These are phyloP conservation scores for Xylariaceae sp. DNA, from an alignment of 2,329 filamentous ascomycete species.

Conservation along the genomic window DNA sequence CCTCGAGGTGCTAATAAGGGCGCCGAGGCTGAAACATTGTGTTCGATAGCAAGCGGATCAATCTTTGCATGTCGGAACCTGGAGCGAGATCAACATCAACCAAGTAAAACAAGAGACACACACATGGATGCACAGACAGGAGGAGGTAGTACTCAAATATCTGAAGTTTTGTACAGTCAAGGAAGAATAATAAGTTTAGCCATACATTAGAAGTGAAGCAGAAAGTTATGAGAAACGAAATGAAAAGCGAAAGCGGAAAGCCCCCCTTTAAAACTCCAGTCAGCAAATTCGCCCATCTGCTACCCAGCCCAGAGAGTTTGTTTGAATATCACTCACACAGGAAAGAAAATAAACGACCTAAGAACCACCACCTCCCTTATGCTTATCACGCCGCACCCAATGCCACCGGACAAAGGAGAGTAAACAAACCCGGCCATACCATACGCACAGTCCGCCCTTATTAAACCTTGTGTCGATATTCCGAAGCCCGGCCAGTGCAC, in stretches of 20 bases:
- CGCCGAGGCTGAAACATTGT: too few relatives aligned
- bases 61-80: too few relatives aligned
- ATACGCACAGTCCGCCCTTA: too few relatives aligned
- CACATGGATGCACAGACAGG: not conserved
- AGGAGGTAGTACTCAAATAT: not conserved
- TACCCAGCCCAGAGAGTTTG: not conserved
- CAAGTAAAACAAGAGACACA: too few relatives aligned
- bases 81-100: too few relatives aligned
- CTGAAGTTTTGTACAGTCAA: not conserved
- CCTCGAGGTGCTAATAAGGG: too few relatives aligned
- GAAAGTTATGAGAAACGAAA: too few relatives aligned
- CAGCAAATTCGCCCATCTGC: not conserved
- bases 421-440: constrained; percentile 3
- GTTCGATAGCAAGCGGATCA: too few relatives aligned
- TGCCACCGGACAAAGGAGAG: constrained; percentile 11
- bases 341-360: constrained; percentile 1
- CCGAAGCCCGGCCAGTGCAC: too few relatives aligned
- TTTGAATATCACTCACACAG: not conserved
- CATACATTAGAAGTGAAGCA: not conserved
- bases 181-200: not conserved
- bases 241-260: not conserved
- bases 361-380: constrained; percentile 13
- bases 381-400: constrained; percentile 19
- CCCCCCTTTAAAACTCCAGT: not conserved
- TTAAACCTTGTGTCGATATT: too few relatives aligned